Conservation (phyloP, 495 filamentous ascomycete genomes). For the Penicillium flavigenum region DNA sequence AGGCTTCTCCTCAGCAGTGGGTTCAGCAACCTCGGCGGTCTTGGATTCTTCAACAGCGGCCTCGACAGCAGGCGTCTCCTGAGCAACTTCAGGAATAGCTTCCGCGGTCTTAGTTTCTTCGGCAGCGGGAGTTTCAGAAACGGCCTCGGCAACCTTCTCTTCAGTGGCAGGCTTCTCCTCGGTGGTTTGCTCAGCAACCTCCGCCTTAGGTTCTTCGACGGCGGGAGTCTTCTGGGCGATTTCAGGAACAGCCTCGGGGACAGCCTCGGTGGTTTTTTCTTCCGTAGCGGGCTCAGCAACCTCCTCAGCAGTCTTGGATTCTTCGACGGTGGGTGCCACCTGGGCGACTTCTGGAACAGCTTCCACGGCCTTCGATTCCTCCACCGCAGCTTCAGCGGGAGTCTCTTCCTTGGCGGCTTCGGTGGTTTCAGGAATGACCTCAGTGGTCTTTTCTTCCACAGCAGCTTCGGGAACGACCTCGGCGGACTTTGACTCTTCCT, state of each 20-base stretch:
- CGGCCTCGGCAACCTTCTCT: constrained; percentile 1
- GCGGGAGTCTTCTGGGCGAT: background rate
- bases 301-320: background rate
- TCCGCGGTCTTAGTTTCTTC: constrained; percentile 1
- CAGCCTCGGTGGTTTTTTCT: constrained; percentile 6
- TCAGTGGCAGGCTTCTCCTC: constrained; percentile 10
- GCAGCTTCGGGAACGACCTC: constrained; percentile 10
- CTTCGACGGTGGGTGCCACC: background rate
- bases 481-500: background rate
- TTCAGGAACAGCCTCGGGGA: constrained; percentile 6
- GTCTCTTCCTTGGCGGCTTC: background rate
- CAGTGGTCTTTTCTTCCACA: background rate
- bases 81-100: too few relatives aligned
- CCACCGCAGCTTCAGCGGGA: constrained; percentile 6
- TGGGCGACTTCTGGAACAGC: too few relatives aligned
- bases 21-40: background rate
- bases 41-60: constrained; percentile 3
- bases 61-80: constrained; percentile 8
- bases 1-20: background rate
- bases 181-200: constrained; percentile 7
- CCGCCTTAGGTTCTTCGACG: background rate
- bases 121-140: constrained; percentile 9
- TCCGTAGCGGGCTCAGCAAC: constrained; percentile 4
- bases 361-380: constrained; percentile 9
- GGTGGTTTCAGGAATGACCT: background rate